Evolutionary conservation across 164 flowering plant species (phyloP), one percentile per base, ranked within the genome.

Genomic region (Umbellularia californica): DNA sequence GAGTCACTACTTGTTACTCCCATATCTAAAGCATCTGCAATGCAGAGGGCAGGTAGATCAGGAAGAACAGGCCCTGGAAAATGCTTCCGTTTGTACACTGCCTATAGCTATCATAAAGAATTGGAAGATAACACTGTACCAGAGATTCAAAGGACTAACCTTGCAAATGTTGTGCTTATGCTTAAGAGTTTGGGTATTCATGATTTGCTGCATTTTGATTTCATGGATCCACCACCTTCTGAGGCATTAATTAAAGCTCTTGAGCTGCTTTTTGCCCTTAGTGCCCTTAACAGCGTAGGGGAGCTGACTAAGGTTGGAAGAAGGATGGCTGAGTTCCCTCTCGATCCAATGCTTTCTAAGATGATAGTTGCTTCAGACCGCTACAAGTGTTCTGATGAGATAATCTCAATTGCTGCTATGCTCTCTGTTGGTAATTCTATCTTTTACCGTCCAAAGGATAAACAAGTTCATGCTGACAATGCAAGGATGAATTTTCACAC

Each of bases 381-480:
- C 71, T 87, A 89, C 74, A 87, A 87, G 78, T 93, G 98, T 74
- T 90, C 97, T 22, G 97, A 94, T 72, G 98, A 96, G 81, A 80
- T 94, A 24, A 92, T 96, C 69, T 88, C 97, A 19, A 88, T 96
- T 83, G 95, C 99, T 75, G 90, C 97, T 1, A 96, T 94, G 99
- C 85, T 96, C 33, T 92, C 99, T 22, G 77, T 94, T 72, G 99
- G 99, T 23, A 92, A 89, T 81, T 94, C 99, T 47, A 92, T 94
- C 50, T 94, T 94, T 76, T 92, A 96, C 74, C 91, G 98, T 51
- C 99, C 99, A 10, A 94, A 91, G 84, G 99, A 94, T 78, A 96
- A 96, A 75, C 98, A 96, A 82, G 98, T 94, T 30, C 99, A 96
- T 80, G 98, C 99, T 66, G 98, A 94, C 77, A 96, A 90, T 84